A percentile compares a stretch with the other conserved stretches of the same genome.
These are phyloP conservation scores for Coemansia sp. DNA, from an alignment of 192 early-diverging fungal species.

Conservation along the genomic window DNA sequence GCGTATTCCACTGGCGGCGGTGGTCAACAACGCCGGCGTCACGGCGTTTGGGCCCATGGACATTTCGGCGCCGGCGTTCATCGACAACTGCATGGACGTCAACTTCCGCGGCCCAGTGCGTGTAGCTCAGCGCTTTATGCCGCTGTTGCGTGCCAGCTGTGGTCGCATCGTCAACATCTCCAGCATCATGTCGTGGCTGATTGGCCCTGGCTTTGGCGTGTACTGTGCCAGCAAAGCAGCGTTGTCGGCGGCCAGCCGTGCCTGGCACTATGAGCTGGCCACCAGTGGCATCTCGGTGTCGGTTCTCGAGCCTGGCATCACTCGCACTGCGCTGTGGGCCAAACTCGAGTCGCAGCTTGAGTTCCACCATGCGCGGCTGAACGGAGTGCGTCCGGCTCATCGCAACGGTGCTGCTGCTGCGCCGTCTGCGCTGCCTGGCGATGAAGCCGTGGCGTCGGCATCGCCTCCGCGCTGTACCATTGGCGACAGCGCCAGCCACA, in stretches of 20 bases:
- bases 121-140: slow-evolving; percentile 53
- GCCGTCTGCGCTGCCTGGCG: slow-evolving; percentile 42
- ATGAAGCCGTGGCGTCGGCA: slow-evolving; percentile 42
- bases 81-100: slow-evolving; percentile 48
- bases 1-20: slow-evolving; percentile 43
- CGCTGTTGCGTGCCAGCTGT: slow-evolving; percentile 41
- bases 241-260: slow-evolving; percentile 43
- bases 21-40: slow-evolving; percentile 58
- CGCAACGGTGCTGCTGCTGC: neutral
- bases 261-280: slow-evolving; percentile 54
- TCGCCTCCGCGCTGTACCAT: slow-evolving; percentile 18
- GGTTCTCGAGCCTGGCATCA: slow-evolving; percentile 50
- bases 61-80: slow-evolving; percentile 30
- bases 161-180: slow-evolving; percentile 57
- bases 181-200: slow-evolving; percentile 55
- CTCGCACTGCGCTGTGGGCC: slow-evolving; percentile 51
- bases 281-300: slow-evolving; percentile 44
- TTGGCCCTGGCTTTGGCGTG: slow-evolving; percentile 55
- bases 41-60: slow-evolving; percentile 55
- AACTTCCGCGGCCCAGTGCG: slow-evolving; percentile 56
- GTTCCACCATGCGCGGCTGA: slow-evolving; percentile 51
- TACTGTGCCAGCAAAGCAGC: slow-evolving; percentile 60
- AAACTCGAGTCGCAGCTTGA: slow-evolving; percentile 55
- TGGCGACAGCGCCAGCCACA: slow-evolving; percentile 3
- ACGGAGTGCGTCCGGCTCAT: slow-evolving; percentile 22